Evolutionary conservation across 805 yeast species (phyloP).

Genomic region (Saccharomyces mikatae): DNA sequence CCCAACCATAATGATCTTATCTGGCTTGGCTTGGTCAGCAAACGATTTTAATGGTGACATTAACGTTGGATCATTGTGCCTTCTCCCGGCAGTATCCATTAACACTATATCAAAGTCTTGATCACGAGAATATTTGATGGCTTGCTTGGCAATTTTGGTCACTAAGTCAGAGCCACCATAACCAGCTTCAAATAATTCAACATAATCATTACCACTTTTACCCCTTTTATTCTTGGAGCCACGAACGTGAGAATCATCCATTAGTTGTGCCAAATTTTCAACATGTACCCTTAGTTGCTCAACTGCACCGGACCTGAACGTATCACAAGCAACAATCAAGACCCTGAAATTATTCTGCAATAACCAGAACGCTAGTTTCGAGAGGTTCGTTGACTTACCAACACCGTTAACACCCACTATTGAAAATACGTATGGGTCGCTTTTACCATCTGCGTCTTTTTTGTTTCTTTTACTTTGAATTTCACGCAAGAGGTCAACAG

Average conservation of each 20-base stretch:
- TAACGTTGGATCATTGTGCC: constrained; percentile 87
- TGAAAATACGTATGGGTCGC: constrained; percentile 83
- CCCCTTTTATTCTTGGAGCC: constrained; percentile 32
- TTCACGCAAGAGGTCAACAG: constrained; percentile 78
- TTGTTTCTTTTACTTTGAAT: constrained; percentile 42
- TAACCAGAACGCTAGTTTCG: constrained; percentile 92
- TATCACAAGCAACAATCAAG: constrained; percentile 92
- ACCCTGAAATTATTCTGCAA: constrained; percentile 82
- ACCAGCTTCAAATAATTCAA: constrained; percentile 87
- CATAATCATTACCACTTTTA: constrained; percentile 32
- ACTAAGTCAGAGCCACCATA: constrained; percentile 95
- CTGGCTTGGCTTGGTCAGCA: constrained; percentile 92
- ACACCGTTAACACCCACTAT: constrained; percentile 98
- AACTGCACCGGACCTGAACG: constrained; percentile 97
- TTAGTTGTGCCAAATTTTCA: constrained; percentile 63
- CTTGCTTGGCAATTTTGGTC: constrained; percentile 85
- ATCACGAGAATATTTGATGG: constrained; percentile 68
- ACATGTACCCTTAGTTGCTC: constrained; percentile 94
- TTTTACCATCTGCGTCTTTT: constrained; percentile 19
- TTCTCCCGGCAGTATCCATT: constrained; percentile 95
- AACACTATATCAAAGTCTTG: constrained; percentile 74
- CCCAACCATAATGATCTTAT: constrained; percentile 96
- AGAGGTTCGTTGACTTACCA: constrained; percentile 91
- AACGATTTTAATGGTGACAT: constrained; percentile 95
- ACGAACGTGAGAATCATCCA: constrained; percentile 37